Evolutionary conservation across 2,329 filamentous ascomycete species (phyloP).

Genomic region (Sporothrix globosa): DNA sequence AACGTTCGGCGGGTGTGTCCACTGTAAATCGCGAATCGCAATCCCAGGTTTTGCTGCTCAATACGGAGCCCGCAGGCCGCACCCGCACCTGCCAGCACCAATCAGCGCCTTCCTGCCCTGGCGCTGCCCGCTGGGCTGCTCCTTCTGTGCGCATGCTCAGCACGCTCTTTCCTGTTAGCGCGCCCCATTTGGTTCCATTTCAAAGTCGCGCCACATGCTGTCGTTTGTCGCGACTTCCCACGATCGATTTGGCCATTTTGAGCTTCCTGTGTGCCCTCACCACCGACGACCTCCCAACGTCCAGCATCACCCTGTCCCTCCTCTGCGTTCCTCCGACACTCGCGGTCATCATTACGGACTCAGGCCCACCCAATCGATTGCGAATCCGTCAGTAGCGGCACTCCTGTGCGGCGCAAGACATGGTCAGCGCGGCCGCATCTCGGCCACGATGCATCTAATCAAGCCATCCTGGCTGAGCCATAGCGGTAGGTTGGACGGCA

Average conservation of each 20-base stretch:
- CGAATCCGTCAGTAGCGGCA: not conserved
- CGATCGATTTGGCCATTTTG: slow-evolving; percentile 1
- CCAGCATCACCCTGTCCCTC: not conserved
- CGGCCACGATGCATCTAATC: slow-evolving; percentile 73
- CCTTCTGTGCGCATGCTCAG: not conserved
- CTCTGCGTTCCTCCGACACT: not conserved
- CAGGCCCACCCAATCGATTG: not conserved
- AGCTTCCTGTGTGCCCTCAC: not conserved
- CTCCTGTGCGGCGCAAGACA: slow-evolving; percentile 35
- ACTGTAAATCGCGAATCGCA: slow-evolving; percentile 11
- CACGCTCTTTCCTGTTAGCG: slow-evolving; percentile 15
- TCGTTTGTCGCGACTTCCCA: slow-evolving; percentile 24
- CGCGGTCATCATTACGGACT: not conserved
- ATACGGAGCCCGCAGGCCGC: too few relatives aligned
- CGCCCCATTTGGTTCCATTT: slow-evolving; percentile 4
- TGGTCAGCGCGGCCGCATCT: slow-evolving; percentile 32
- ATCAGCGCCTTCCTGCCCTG: slow-evolving; percentile 24
- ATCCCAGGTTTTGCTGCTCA: not conserved
- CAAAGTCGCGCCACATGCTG: slow-evolving; percentile 6
- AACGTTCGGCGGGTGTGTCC: not conserved
- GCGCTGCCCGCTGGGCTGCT: not conserved
- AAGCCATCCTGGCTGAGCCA: slow-evolving; percentile 96
- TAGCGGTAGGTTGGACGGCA: slow-evolving; percentile 62
- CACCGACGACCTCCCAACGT: not conserved
- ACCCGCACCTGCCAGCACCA: slow-evolving; percentile 32